phyloP scores from a whole-genome alignment of 441 rosid species.

The Populus hybrid region DNA sequence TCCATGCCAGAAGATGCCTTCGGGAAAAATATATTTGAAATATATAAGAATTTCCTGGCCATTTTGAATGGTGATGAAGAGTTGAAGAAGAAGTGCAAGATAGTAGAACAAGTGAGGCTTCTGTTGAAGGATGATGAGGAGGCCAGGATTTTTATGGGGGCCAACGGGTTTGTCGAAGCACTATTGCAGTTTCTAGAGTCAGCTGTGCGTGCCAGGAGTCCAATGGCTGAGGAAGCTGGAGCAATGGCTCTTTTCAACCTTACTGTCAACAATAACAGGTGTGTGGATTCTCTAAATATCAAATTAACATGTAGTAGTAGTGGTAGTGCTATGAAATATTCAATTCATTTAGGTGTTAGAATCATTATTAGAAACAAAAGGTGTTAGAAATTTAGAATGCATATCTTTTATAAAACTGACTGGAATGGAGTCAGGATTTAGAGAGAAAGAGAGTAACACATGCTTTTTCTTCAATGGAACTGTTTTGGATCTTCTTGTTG shows the following conservation, averaged over 20 bases:
- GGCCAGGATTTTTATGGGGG: conserved; percentile 84
- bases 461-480: not conserved
- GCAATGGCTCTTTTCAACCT: conserved; percentile 98
- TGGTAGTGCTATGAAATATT: not conserved
- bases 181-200: conserved; percentile 63
- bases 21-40: conserved; percentile 38
- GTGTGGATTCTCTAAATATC: conserved; percentile 20
- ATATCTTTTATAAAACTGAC: not conserved
- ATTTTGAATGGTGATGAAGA: conserved; percentile 57
- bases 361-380: not conserved
- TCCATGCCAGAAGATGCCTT: conserved; percentile 36
- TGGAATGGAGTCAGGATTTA: not conserved
- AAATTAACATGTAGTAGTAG: not conserved
- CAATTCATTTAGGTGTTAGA: too few relatives aligned
- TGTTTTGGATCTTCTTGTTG: not conserved
- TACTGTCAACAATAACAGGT: conserved; percentile 98
- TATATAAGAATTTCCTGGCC: conserved; percentile 44
- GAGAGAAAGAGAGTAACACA: not conserved
- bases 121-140: conserved; percentile 91
- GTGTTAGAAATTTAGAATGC: not conserved
- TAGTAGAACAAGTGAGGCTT: conserved; percentile 68
- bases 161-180: conserved; percentile 81
- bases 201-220: conserved; percentile 44
- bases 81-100: conserved; percentile 49
- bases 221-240: conserved; percentile 64